A percentile compares a stretch with the other conserved stretches of the same genome.
Conservation (phyloP, 208 protist genomes). For the Leishmania amazonensis region DNA sequence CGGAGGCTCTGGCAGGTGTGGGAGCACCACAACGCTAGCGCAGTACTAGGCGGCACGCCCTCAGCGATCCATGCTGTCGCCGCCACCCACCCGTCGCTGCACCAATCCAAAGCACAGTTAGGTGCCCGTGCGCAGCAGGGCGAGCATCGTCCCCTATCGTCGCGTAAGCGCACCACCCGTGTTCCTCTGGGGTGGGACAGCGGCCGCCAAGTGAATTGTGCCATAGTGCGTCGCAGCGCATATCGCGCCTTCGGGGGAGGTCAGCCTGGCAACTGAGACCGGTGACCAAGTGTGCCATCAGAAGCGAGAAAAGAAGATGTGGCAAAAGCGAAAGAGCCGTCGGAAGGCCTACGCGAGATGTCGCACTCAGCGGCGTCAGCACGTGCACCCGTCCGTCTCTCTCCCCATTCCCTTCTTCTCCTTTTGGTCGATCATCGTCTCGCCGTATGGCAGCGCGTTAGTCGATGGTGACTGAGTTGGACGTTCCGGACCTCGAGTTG, state of each 20-base stretch:
- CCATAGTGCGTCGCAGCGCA: no score
- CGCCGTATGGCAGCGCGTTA: slow-evolving; percentile 15
- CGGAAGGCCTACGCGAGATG: not conserved
- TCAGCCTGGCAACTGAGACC: not conserved
- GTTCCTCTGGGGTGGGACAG: not conserved
- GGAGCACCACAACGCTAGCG: not conserved
- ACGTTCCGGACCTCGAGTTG: slow-evolving; percentile 1
- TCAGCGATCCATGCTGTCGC: not conserved
- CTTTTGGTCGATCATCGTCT: not conserved
- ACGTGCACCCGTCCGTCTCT: not conserved
- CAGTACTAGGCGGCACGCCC: not conserved
- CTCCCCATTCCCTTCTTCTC: not conserved
- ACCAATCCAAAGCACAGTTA: not conserved
- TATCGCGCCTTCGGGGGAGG: not conserved
- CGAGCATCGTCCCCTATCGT: not conserved
- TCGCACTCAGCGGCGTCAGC: not conserved
- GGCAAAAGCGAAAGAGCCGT: not conserved
- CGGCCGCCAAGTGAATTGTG: not conserved
- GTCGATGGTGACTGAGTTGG: slow-evolving; percentile 52
- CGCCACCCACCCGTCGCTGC: not conserved
- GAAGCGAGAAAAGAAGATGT: not conserved
- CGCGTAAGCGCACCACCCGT: not conserved
- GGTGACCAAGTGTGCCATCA: not conserved
- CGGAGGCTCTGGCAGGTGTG: not conserved
- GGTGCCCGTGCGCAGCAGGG: not conserved